Evolutionary conservation across 345 rosid genomes (phyloP).

Genomic region (Salix brachista): DNA sequence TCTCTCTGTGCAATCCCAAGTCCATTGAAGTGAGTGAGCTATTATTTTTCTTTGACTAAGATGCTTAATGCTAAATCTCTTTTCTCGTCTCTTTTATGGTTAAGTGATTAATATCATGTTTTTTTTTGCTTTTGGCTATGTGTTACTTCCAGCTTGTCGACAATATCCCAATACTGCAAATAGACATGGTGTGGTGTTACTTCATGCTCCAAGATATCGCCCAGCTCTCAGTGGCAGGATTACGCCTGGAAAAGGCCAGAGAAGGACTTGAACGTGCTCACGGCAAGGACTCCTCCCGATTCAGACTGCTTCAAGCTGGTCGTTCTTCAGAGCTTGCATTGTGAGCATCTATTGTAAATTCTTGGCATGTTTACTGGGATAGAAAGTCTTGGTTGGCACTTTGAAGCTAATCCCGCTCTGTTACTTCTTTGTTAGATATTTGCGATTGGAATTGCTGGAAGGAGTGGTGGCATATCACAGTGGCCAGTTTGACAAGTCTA

Average conservation of each 20-base stretch:
- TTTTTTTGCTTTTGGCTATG: slow-evolving; percentile 1
- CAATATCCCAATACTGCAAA: slow-evolving; percentile 84
- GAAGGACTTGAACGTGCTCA: slow-evolving; percentile 86
- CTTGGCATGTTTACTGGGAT: neutral
- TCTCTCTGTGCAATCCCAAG: slow-evolving; percentile 79
- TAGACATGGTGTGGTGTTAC: slow-evolving; percentile 98
- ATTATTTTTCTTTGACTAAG: slow-evolving; percentile 8
- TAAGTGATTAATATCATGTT: neutral
- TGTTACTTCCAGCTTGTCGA: slow-evolving; percentile 62
- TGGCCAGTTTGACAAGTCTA: slow-evolving; percentile 61
- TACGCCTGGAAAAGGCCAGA: slow-evolving; percentile 78
- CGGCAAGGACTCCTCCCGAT: slow-evolving; percentile 82
- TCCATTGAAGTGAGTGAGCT: slow-evolving; percentile 58
- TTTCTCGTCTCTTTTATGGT: neutral
- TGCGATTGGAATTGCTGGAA: slow-evolving; percentile 87
- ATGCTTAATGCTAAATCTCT: neutral
- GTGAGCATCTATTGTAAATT: slow-evolving; percentile 37
- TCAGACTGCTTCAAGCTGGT: slow-evolving; percentile 81
- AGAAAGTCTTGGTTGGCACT: slow-evolving; percentile 5
- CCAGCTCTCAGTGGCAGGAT: slow-evolving; percentile 80
- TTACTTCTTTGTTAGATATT: slow-evolving; percentile 43
- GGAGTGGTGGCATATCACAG: slow-evolving; percentile 91
- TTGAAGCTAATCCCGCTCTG: slow-evolving; percentile 5
- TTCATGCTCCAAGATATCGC: slow-evolving; percentile 85
- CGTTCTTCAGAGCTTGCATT: slow-evolving; percentile 70